These are phyloP conservation scores for Metschnikowia borealis DNA, from an alignment of 805 yeast genomes.

Conservation along the genomic window DNA sequence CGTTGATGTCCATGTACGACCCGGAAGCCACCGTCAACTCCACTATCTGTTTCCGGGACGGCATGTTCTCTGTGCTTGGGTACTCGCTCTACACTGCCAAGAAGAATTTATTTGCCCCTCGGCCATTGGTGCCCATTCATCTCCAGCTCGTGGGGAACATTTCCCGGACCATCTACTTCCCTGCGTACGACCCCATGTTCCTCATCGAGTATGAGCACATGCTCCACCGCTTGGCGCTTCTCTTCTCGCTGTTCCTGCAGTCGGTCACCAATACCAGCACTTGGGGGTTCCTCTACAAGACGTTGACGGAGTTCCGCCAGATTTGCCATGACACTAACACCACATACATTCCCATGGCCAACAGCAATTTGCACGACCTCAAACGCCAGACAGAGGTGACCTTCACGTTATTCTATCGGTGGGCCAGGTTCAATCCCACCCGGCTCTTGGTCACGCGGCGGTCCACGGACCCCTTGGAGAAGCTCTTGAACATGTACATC, in stretches of 20 bases:
- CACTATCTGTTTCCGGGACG: conserved; percentile 38
- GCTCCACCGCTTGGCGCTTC: conserved; percentile 24
- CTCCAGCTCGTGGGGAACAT: conserved; percentile 33
- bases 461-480: conserved; percentile 29
- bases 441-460: conserved; percentile 22
- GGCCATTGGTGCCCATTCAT: conserved; percentile 28
- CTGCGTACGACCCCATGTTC: conserved; percentile 32
- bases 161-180: conserved; percentile 31
- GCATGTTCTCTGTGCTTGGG: conserved; percentile 34
- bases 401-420: conserved; percentile 31
- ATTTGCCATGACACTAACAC: conserved; percentile 24
- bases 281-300: conserved; percentile 18
- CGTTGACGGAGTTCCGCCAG: conserved; percentile 21
- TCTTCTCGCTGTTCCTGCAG: conserved; percentile 4
- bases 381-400: conserved; percentile 30
- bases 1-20: conserved; percentile 40
- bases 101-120: conserved; percentile 11
- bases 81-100: conserved; percentile 19
- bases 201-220: conserved; percentile 26
- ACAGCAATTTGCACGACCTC: conserved; percentile 21
- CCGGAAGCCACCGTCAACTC: conserved; percentile 39
- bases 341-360: conserved; percentile 26
- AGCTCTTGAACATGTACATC: conserved; percentile 30
- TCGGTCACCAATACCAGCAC: conserved; percentile 7
- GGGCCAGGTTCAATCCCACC: conserved; percentile 35